Conservation (phyloP, 208 protist genomes). For the Balamuthia mandrillaris region DNA sequence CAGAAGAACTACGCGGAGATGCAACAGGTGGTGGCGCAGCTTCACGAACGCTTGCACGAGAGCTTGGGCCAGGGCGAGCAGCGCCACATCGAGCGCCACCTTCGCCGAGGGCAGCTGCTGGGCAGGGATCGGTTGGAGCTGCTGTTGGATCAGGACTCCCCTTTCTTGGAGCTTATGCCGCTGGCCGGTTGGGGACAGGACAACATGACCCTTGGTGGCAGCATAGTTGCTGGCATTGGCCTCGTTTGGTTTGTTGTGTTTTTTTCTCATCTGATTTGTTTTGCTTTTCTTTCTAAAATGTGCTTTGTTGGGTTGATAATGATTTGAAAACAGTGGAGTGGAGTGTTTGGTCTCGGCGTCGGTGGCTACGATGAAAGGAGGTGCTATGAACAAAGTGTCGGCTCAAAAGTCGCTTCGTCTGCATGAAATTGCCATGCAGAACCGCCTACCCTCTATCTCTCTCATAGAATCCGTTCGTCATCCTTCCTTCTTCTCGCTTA, state of each 20-base stretch:
- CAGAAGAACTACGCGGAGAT: background rate
- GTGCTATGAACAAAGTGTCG: conserved; percentile 28
- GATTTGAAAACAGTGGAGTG: conserved; percentile 4
- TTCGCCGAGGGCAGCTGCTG: background rate
- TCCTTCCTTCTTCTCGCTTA: background rate
- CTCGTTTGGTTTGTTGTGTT: conserved; percentile 37
- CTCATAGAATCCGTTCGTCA: conserved; percentile 39
- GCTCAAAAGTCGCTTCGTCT: conserved; percentile 35
- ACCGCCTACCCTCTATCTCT: conserved; percentile 33
- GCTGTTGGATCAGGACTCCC: conserved; percentile 56
- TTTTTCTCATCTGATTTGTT: background rate
- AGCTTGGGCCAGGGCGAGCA: background rate
- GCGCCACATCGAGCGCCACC: background rate
- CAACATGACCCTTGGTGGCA: conserved; percentile 11
- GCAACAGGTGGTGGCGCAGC: background rate
- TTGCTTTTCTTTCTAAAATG: too few species aligned
- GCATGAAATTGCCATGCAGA: conserved; percentile 39
- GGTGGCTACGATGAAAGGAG: conserved; percentile 55
- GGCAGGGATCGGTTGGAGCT: conserved; percentile 46
- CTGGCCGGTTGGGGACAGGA: conserved; percentile 54
- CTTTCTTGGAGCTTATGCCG: conserved; percentile 57
- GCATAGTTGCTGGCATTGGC: conserved; percentile 43
- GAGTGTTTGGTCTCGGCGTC: conserved; percentile 45
- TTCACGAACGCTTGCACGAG: background rate
- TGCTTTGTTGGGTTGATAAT: background rate